phyloP scores from a whole-genome alignment of 805 yeast genomes.

The Metschnikowia drakensbergensis region DNA sequence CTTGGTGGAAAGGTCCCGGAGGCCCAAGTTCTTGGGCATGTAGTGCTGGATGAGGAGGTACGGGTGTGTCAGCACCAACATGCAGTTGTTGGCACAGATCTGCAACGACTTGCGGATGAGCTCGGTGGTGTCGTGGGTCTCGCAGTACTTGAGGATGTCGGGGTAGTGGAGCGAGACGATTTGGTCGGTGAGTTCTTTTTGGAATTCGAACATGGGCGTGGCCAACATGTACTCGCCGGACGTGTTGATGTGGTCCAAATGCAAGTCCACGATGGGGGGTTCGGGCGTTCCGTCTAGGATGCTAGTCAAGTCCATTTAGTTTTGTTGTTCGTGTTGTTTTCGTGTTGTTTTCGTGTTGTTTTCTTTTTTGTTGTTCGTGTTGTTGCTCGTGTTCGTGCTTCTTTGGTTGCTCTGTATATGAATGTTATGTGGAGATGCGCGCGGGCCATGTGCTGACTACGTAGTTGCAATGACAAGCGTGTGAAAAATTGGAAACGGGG shows the following conservation, averaged over 20 bases:
- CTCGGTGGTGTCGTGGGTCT: conserved; percentile 46
- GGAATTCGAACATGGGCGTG: conserved; percentile 81
- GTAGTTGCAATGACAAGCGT: too few species aligned
- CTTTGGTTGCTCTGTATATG: too few species aligned
- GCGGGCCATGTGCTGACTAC: too few species aligned
- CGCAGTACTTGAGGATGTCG: conserved; percentile 84
- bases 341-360: background rate
- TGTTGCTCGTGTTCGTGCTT: too few species aligned
- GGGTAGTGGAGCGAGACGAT: conserved; percentile 88
- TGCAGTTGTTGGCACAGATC: conserved; percentile 71
- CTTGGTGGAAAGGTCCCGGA: conserved; percentile 67
- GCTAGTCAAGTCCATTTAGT: conserved; percentile 65
- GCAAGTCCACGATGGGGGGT: conserved; percentile 64
- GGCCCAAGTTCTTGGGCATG: conserved; percentile 73
- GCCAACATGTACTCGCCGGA: conserved; percentile 72
- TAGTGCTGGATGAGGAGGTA: conserved; percentile 78
- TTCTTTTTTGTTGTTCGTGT: too few species aligned
- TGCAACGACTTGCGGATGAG: conserved; percentile 72
- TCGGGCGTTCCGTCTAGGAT: conserved; percentile 83
- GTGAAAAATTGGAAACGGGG: too few species aligned
- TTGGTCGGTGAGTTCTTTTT: conserved; percentile 84
- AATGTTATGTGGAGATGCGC: too few species aligned
- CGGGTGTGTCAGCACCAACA: conserved; percentile 84
- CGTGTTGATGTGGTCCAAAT: conserved; percentile 42
- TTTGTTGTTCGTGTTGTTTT: too few species aligned